Percentiles rank a stretch among this genome's conserved stretches.
phyloP scores from a whole-genome alignment of 805 yeast species.

The Candida michaelii region DNA sequence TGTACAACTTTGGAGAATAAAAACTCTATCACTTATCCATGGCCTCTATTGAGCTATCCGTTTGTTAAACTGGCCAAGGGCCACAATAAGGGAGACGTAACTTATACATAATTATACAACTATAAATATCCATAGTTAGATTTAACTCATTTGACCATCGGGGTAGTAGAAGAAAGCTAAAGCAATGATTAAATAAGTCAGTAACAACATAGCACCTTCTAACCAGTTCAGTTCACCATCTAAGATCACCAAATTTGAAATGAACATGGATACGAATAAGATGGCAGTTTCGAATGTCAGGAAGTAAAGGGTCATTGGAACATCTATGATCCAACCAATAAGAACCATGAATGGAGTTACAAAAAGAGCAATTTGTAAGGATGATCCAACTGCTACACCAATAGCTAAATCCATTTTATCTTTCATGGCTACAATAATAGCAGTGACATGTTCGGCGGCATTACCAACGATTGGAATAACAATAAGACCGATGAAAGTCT shows the following conservation, averaged over 20 bases:
- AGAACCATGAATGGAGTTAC: slow-evolving; percentile 95
- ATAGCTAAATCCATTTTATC: slow-evolving; percentile 97
- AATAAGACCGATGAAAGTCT: slow-evolving; percentile 92
- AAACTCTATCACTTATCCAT: too few relatives aligned
- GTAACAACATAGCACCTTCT: slow-evolving; percentile 89
- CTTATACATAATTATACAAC: not conserved
- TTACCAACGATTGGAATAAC: slow-evolving; percentile 96
- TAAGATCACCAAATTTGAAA: slow-evolving; percentile 79
- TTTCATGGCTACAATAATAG: slow-evolving; percentile 90
- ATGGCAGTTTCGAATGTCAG: slow-evolving; percentile 93
- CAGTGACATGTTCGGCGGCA: slow-evolving; percentile 98
- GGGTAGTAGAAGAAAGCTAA: slow-evolving; percentile 91
- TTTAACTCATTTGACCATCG: slow-evolving; percentile 31
- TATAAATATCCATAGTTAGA: not conserved
- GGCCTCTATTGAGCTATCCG: too few relatives aligned
- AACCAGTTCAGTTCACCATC: slow-evolving; percentile 98
- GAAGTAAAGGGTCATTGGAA: slow-evolving; percentile 90
- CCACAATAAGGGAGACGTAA: too few relatives aligned
- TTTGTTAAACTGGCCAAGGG: too few relatives aligned
- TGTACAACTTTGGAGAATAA: too few relatives aligned
- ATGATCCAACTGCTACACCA: slow-evolving; percentile 95
- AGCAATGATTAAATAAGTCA: slow-evolving; percentile 84
- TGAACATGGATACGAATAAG: slow-evolving; percentile 83
- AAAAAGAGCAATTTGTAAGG: slow-evolving; percentile 91
- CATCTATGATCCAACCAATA: slow-evolving; percentile 87